Percentiles rank a stretch among this genome's conserved stretches.
phyloP scores from a whole-genome alignment of 371 early-diverging fungal species.

The Mucor circinelloides region DNA sequence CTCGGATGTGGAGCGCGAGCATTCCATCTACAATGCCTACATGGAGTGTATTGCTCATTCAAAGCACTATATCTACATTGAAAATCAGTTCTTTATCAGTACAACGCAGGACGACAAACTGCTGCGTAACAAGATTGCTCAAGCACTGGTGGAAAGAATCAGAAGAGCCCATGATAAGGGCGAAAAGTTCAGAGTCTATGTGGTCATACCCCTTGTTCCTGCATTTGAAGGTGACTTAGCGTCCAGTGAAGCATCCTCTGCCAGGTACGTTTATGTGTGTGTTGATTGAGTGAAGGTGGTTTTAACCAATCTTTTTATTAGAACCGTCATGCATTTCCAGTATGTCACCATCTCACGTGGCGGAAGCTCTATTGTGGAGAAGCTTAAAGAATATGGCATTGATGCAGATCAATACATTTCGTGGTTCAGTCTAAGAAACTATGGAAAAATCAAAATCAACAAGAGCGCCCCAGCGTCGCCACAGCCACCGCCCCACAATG shows the following conservation, averaged over 20 bases:
- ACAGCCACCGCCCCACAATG: not conserved
- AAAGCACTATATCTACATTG: slow-evolving; percentile 91
- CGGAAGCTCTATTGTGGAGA: slow-evolving; percentile 68
- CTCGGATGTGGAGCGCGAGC: slow-evolving; percentile 64
- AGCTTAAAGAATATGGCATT: slow-evolving; percentile 69
- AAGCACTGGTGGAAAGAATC: slow-evolving; percentile 81
- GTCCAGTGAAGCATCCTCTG: slow-evolving; percentile 72
- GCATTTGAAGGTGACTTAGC: slow-evolving; percentile 87
- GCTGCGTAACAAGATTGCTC: slow-evolving; percentile 48
- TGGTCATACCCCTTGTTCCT: slow-evolving; percentile 90
- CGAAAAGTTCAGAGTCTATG: slow-evolving; percentile 79
- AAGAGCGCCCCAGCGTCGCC: not conserved
- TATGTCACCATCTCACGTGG: slow-evolving; percentile 83
- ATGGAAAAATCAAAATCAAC: slow-evolving; percentile 55
- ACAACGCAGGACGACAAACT: slow-evolving; percentile 47
- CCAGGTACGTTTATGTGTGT: slow-evolving; percentile 41
- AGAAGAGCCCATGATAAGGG: slow-evolving; percentile 67
- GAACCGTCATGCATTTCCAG: slow-evolving; percentile 82
- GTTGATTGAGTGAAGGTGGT: no score
- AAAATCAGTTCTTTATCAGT: slow-evolving; percentile 91
- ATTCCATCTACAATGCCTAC: slow-evolving; percentile 88
- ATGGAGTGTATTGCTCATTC: slow-evolving; percentile 74
- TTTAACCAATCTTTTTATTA: slow-evolving; percentile 5
- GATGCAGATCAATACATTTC: slow-evolving; percentile 73
- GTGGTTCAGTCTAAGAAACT: slow-evolving; percentile 78